phyloP scores from a whole-genome alignment of 2,329 filamentous ascomycete genomes.

The Colletotrichum acutatum region DNA sequence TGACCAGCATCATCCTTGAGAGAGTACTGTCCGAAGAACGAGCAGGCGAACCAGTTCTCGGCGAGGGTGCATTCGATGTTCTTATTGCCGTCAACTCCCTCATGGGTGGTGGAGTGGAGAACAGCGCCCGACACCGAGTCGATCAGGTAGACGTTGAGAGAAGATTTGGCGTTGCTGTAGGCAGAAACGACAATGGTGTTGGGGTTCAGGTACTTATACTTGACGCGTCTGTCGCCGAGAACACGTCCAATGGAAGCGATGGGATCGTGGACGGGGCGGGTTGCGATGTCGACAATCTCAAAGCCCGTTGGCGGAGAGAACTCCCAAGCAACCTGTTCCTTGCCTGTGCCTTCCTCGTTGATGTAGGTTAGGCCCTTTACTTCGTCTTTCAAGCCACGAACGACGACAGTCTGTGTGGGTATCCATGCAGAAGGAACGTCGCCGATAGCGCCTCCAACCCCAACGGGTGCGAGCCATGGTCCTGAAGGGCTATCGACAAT shows the following conservation, averaged over 20 bases:
- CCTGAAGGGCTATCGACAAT: conserved; percentile 64
- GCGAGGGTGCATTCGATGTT: conserved; percentile 82
- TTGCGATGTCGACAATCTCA: conserved; percentile 74
- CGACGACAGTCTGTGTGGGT: conserved; percentile 65
- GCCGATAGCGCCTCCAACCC: conserved; percentile 59
- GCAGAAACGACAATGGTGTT: conserved; percentile 84
- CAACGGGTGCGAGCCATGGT: conserved; percentile 65
- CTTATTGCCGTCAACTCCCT: conserved; percentile 78
- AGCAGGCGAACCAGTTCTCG: conserved; percentile 96
- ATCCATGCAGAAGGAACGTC: conserved; percentile 57
- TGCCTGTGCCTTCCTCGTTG: conserved; percentile 51
- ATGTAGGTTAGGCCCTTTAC: conserved; percentile 67
- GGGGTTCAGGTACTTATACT: conserved; percentile 96
- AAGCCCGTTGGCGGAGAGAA: conserved; percentile 76
- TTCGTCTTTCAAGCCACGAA: conserved; percentile 58
- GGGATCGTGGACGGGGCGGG: conserved; percentile 80
- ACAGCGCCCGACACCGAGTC: conserved; percentile 88
- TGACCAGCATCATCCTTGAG: conserved; percentile 59
- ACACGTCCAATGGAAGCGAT: conserved; percentile 96
- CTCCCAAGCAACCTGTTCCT: conserved; percentile 72
- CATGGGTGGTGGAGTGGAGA: conserved; percentile 76
- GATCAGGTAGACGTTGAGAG: conserved; percentile 80
- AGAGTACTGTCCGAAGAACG: conserved; percentile 74
- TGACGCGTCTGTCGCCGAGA: conserved; percentile 88
- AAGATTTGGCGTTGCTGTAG: conserved; percentile 65